Base-by-base conservation (phyloP, 2,329 filamentous ascomycete species). In the Xylaria sp. region DNA sequence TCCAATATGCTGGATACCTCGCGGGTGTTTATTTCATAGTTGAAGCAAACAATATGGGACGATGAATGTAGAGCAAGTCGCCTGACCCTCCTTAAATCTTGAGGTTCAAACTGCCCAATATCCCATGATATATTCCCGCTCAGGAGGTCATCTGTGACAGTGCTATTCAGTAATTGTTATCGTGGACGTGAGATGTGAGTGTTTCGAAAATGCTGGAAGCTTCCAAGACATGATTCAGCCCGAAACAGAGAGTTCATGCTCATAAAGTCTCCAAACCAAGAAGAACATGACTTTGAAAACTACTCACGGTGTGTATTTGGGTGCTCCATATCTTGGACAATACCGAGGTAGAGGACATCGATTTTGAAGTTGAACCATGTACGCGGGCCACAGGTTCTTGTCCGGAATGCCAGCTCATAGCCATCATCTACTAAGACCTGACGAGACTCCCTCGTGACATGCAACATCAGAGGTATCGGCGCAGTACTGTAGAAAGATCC, bases 381-480 rank as follows among this genome's bases (percentile, higher is more conserved):
- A 15, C 45, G 62, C 11, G 68, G 65, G 13, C 57, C 65, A n/a
- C 67, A 65, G 20, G 68, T 71, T 31, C 71, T 67, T 25, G 71
- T 73, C 5, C 66, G 57, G 27, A 73, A 72, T 11, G 71, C 56
- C n/a, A 73, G 58, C 50, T 71, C 61, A 44, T 71, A 72, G 10
- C 70, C 71, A 45, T 55, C 51, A 4, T 38, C 58, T 20, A 68
- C 60, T 2, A 74, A 65, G 20, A 61, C 38, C 22, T 65, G 54
- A 25, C 78, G 74, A 5, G 77, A 73, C 68, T 79, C 77, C 2
- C 51, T 70, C 50, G 65, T 73, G n/a, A 72, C 66, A 61, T 76
- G 73, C 5, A 79, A 66, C 20, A 75, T 66, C 1, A 68, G 6
- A 5, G 74, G 76, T 25, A 73, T 71, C 0, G 74, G 73, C 0